Evolutionary conservation across 2,329 filamentous ascomycete species (phyloP), one percentile per base, ranked within the genome.

Genomic region (Sclerotiophoma versabilis): DNA sequence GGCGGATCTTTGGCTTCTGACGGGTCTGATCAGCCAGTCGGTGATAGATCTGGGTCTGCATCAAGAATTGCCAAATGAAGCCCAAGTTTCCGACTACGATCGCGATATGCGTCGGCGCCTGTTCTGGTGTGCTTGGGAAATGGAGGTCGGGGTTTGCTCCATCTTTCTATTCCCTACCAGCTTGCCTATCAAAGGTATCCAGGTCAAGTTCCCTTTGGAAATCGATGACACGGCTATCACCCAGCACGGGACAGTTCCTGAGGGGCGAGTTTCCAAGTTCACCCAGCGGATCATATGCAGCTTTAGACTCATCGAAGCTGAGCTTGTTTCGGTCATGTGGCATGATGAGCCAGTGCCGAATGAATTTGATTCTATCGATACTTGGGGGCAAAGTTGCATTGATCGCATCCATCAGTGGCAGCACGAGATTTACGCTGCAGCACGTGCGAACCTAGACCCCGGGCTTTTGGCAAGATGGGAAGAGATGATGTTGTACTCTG

Each of bases 121-220:
- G 32, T 75, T 75, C 22, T 75, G 72, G 72, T 71, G 67, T 37
- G 71, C 71, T 12, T 75, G 71, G 71, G 72, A 75, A 37, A 74
- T 74, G 72, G 72, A 75, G 44, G 69, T 72, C 14, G 69, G 69
- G 7, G 72, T 74, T 1, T 73, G 70, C 37, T 69, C 64, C 22
- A 70, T 71, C 34, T 74, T 74, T 20, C 36, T 70, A 10, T 67
- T 69, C 5, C 70, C 69, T 2, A 66, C 68, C 9, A 70, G 63
- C 33, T 50, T 75, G n/a, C 69, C 70, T 8, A 68, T 68, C 29
- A 62, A 64, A 25, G 55, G 51, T 11, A 70, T 70, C 32, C 65
- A 71, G 9, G 70, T 74, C 15, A 58, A 59, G 5, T 75, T 71
- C 30, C 71, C 72, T 1, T 43, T 69, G 14, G 70, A 73, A 38